Base-by-base conservation (phyloP, 2,329 filamentous ascomycete species). In the Colletotrichum lentis region DNA sequence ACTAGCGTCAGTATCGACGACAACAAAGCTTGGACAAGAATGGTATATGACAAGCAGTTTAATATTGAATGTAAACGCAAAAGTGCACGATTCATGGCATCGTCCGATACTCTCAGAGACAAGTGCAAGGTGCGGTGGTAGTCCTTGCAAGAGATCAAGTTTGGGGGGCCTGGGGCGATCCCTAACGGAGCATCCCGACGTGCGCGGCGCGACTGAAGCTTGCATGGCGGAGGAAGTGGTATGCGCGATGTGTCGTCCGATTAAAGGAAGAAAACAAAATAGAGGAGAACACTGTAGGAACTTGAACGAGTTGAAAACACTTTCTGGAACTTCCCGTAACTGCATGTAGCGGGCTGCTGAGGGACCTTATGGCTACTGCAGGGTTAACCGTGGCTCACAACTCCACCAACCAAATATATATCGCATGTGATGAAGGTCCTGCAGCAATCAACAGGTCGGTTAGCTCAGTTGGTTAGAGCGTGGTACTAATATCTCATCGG, bases 391-490 rank as follows among this genome's bases (percentile, higher is more conserved):
- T 44, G 62, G 61, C 62, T 65, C 65, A 20, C 22, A 64, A 10
- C 47, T 49, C 61, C 43, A 35, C 41, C 4, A 6, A 18, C 7
- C 11, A 11, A 0, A 64, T 64, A 7, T 49, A 7, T 20, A 12
- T 8, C 16, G 27, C 14, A 47, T 35, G 53, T n/a, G 1, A 1
- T 0, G 0, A 2, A 1, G 0, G n/a, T n/a, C 0, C 0, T 0
- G 6, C n/a, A 55, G 14, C 3, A 50, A 31, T 5, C 12, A 60
- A 3, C 20, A 18, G 66, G 66, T 69, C 66, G 66, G 66, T 69
- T 69, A 69, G 66, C 66, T 69, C 66, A 69, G 66, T 69, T 69
- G 66, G 66, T 69, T 57, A 69, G 66, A 69, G 66, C 66, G 66
- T 69, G 66, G 66, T 69, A 69, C 62, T 69, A 69, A 69, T 69